Evolutionary conservation across 1,139 yeast genomes (phyloP).

Genomic region (Pneumocystis wakefieldiae): DNA sequence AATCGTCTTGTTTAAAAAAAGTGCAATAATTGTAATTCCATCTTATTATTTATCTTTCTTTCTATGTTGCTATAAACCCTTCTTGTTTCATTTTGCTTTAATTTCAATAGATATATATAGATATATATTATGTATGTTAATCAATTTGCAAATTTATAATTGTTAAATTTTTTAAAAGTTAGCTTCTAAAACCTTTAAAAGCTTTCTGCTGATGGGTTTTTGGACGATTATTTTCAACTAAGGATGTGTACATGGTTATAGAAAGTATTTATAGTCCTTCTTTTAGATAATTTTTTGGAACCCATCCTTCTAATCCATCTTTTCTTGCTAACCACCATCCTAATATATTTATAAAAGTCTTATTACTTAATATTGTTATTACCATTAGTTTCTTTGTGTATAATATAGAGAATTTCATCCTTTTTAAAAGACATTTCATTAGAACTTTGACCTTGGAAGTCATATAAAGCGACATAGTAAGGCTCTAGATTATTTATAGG

Average conservation of each 20-base stretch:
- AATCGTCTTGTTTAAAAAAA: too few species aligned
- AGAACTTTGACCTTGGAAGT: conserved; percentile 74
- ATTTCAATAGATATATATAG: not conserved
- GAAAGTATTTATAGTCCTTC: conserved; percentile 23
- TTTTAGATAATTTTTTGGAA: conserved; percentile 79
- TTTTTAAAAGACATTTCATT: conserved; percentile 63
- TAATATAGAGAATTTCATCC: conserved; percentile 59
- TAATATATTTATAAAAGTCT: not conserved
- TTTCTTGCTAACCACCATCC: conserved; percentile 14
- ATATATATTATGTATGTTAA: not conserved
- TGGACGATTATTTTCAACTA: not conserved
- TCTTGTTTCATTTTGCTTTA: not conserved
- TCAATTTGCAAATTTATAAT: not conserved
- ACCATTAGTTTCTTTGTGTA: conserved; percentile 61
- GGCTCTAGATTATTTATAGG: conserved; percentile 50
- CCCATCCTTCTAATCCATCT: conserved; percentile 69
- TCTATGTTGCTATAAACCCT: not conserved
- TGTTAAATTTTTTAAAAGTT: not conserved
- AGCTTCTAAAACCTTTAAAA: not conserved
- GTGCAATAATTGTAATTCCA: too few species aligned
- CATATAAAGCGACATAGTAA: conserved; percentile 69
- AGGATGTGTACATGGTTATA: not conserved
- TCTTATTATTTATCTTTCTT: too few species aligned
- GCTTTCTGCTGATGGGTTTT: not conserved
- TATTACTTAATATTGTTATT: conserved; percentile 49